Conservation (phyloP, 148 eudicot species). For the Fagopyrum tataricum region DNA sequence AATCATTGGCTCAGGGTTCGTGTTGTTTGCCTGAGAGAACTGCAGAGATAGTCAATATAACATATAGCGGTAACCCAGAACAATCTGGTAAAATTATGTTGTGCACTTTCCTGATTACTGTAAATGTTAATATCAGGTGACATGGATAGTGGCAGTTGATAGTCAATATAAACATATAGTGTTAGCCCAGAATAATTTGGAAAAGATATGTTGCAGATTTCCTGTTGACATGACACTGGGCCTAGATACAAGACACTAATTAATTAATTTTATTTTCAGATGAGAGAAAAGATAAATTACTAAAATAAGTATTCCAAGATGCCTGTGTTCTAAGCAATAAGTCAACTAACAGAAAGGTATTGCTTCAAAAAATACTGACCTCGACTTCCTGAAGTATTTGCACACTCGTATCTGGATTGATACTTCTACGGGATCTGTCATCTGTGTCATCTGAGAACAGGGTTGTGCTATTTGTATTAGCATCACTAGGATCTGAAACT, state of each 20-base stretch:
- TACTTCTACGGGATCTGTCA: slow-evolving; percentile 60
- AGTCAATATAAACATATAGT: background rate
- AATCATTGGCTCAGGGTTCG: slow-evolving; percentile 24
- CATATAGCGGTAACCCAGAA: background rate
- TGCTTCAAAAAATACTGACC: slow-evolving; percentile 30
- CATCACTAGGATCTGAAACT: slow-evolving; percentile 92
- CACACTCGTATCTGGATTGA: slow-evolving; percentile 51
- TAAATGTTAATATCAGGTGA: background rate
- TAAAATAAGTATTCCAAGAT: background rate
- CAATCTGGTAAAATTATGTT: background rate
- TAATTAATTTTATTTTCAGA: background rate
- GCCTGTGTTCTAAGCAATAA: background rate
- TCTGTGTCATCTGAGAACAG: slow-evolving; percentile 96
- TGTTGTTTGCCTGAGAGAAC: slow-evolving; percentile 33
- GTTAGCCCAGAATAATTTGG: background rate
- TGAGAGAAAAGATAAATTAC: background rate
- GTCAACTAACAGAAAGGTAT: background rate
- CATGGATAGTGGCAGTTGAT: background rate
- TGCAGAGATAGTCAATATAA: too few species aligned
- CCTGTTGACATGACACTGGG: too few species aligned
- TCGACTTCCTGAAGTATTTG: slow-evolving; percentile 50
- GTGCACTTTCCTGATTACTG: background rate
- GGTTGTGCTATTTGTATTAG: slow-evolving; percentile 87
- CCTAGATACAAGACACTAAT: background rate
- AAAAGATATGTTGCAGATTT: background rate